Evolutionary conservation across 805 yeast species (phyloP).

Genomic region (Candida taoyuanica): DNA sequence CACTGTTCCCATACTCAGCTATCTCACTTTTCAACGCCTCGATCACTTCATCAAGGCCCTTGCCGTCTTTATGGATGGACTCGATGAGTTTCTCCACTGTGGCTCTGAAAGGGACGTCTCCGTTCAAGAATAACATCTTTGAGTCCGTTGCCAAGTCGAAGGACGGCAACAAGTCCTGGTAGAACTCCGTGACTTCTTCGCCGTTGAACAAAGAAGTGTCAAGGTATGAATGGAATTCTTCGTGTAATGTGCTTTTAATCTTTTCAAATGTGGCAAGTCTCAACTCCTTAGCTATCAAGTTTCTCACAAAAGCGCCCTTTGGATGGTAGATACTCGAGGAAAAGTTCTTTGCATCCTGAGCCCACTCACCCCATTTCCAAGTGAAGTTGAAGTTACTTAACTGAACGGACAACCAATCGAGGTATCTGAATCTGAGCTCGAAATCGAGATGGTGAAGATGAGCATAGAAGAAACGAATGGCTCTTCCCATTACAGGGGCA

Average conservation of each 20-base stretch:
- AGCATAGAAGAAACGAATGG: constrained; percentile 75
- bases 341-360: constrained; percentile 45
- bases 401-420: constrained; percentile 92
- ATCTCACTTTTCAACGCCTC: constrained; percentile 28
- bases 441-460: constrained; percentile 65
- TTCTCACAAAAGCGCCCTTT: constrained; percentile 63
- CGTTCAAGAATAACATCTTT: constrained; percentile 35
- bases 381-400: constrained; percentile 90
- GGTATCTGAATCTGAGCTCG: constrained; percentile 65
- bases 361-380: constrained; percentile 99
- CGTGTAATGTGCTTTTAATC: constrained; percentile 68
- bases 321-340: constrained; percentile 59
- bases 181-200: constrained; percentile 35
- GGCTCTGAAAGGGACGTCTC: constrained; percentile 33
- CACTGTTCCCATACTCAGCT: constrained; percentile 32
- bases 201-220: constrained; percentile 36
- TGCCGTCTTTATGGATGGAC: constrained; percentile 30
- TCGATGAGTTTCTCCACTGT: constrained; percentile 36
- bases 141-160: constrained; percentile 24
- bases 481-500: constrained; percentile 94
- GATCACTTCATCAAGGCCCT: constrained; percentile 29
- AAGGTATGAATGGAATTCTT: constrained; percentile 46
- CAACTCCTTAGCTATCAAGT: constrained; percentile 78
- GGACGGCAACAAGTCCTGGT: constrained; percentile 30
- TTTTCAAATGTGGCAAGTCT: constrained; percentile 73